Percentiles rank a stretch among this genome's conserved stretches.
Evolutionary conservation across 192 early-diverging fungal genomes (phyloP).

Genomic region (Radiomyces spectabilis): DNA sequence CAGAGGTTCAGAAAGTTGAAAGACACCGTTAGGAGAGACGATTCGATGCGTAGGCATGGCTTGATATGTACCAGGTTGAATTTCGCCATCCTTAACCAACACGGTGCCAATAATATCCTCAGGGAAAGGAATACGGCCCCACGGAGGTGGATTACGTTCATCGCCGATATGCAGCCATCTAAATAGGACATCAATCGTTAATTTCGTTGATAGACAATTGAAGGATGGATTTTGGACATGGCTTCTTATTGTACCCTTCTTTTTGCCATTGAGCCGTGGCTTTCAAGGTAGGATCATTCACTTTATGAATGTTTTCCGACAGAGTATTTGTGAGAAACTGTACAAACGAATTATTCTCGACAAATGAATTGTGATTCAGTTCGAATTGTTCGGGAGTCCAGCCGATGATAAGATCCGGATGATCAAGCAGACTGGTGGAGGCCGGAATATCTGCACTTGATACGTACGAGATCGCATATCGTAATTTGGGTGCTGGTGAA

Average conservation of each 20-base stretch:
- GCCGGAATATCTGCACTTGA: not conserved
- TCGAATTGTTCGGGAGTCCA: constrained; percentile 14
- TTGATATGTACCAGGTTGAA: constrained; percentile 41
- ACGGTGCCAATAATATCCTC: constrained; percentile 61
- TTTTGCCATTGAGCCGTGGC: constrained; percentile 30
- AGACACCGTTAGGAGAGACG: constrained; percentile 42
- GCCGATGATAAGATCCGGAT: constrained; percentile 21
- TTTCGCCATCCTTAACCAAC: constrained; percentile 36
- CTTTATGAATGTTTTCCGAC: constrained; percentile 14
- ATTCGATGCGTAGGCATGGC: constrained; percentile 52
- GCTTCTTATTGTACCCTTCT: constrained; percentile 21
- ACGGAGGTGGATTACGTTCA: constrained; percentile 31
- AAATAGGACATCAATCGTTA: not conserved
- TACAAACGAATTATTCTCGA: constrained; percentile 21
- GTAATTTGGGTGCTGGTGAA: not conserved
- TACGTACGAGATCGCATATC: constrained; percentile 3
- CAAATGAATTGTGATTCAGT: constrained; percentile 18
- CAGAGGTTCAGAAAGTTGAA: constrained; percentile 42
- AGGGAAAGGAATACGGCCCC: constrained; percentile 43
- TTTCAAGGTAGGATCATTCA: constrained; percentile 23
- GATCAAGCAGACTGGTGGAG: not conserved
- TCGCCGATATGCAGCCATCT: constrained; percentile 33
- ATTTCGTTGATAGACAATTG: no score
- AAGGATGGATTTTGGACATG: no score
- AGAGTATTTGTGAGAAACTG: constrained; percentile 18